These are phyloP conservation scores for Lactifluus piperatus DNA, from an alignment of 768 basidiomycete species.

Conservation along the genomic window DNA sequence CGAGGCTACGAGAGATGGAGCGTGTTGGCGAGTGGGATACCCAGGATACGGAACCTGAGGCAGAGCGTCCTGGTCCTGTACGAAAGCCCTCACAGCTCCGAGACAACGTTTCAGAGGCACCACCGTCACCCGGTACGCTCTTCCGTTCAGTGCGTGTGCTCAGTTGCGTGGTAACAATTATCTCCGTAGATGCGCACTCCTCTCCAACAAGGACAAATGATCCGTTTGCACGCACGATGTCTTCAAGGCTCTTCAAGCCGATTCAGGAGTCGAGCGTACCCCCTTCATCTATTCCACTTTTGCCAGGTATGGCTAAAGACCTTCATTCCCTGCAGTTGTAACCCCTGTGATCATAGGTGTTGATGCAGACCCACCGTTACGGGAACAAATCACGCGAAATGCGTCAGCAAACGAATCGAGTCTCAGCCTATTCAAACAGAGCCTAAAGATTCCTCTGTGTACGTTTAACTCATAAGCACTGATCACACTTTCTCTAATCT, in stretches of 20 bases:
- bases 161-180: neutral
- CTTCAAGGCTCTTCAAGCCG: slow-evolving; percentile 9
- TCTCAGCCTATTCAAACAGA: slow-evolving; percentile 51
- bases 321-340: slow-evolving; percentile 4
- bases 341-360: slow-evolving; percentile 10
- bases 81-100: slow-evolving; percentile 8
- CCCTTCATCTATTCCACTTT: neutral
- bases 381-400: slow-evolving; percentile 11
- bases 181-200: neutral
- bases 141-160: neutral
- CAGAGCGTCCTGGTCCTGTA: neutral
- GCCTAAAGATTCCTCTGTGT: slow-evolving; percentile 71
- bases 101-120: slow-evolving; percentile 16
- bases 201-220: neutral
- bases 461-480: slow-evolving; percentile 16
- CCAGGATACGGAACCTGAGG: slow-evolving; percentile 7
- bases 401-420: slow-evolving; percentile 30
- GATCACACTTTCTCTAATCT: neutral
- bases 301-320: slow-evolving; percentile 27
- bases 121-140: slow-evolving; percentile 22
- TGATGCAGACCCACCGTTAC: neutral
- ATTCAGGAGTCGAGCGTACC: neutral
- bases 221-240: neutral
- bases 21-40: slow-evolving; percentile 32
- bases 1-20: slow-evolving; percentile 61